Evolutionary conservation across 139 green algal species (phyloP).

Genomic region (Micromonas commoda): DNA sequence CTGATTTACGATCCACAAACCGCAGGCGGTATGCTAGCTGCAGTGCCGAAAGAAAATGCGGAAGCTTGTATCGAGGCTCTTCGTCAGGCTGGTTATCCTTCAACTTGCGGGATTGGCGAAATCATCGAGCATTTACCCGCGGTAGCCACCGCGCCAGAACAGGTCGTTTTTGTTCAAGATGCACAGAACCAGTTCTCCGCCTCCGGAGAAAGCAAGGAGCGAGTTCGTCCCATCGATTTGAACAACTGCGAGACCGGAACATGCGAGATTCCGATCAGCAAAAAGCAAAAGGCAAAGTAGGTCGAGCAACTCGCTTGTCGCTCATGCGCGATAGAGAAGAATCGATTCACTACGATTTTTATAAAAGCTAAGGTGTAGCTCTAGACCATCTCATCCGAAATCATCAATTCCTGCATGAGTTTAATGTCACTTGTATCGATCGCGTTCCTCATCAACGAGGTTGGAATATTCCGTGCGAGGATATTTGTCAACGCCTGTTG

Average conservation of each 20-base stretch:
- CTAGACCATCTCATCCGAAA: too few relatives aligned
- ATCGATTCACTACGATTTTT: too few relatives aligned
- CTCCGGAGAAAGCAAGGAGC: not conserved
- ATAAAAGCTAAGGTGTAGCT: too few relatives aligned
- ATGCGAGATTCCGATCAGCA: too few relatives aligned
- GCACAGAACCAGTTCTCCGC: not conserved
- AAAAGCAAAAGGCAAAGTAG: too few relatives aligned
- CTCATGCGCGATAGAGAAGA: too few relatives aligned
- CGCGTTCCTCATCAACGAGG: not conserved
- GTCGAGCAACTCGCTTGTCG: too few relatives aligned
- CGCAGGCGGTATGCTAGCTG: constrained; percentile 53
- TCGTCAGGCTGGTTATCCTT: constrained; percentile 42
- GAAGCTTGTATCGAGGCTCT: constrained; percentile 46
- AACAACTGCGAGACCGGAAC: too few relatives aligned
- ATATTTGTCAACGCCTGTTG: constrained; percentile 1
- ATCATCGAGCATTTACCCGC: too few relatives aligned
- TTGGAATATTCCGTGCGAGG: not conserved
- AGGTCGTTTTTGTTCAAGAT: not conserved
- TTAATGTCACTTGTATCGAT: not conserved
- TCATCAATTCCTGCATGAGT: not conserved
- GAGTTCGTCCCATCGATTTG: not conserved
- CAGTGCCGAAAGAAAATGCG: constrained; percentile 44
- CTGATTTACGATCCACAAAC: constrained; percentile 81
- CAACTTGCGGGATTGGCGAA: too few relatives aligned
- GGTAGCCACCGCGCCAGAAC: too few relatives aligned